These are phyloP conservation scores for Aspergillus fischeri DNA, from an alignment of 2,329 filamentous ascomycete species.

Conservation along the genomic window DNA sequence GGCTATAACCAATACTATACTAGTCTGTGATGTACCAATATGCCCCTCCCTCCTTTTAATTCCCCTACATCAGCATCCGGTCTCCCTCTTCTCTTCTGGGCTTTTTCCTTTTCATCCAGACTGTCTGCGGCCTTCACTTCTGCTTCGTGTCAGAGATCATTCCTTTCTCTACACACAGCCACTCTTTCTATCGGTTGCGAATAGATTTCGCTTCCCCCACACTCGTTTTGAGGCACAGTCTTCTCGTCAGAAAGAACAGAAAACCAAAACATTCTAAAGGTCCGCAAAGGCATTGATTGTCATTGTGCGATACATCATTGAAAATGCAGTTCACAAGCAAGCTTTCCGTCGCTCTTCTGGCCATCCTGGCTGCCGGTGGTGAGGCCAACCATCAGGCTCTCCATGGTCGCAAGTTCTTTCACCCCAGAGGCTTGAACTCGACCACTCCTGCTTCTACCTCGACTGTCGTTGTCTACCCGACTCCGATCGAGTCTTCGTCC, in stretches of 20 bases:
- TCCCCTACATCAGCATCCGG: conserved; percentile 12
- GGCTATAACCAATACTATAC: background rate
- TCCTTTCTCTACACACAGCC: conserved; percentile 9
- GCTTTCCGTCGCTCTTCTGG: conserved; percentile 32
- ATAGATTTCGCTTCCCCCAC: conserved; percentile 33
- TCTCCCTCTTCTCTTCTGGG: conserved; percentile 8
- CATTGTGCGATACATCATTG: conserved; percentile 8
- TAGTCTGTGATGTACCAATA: background rate
- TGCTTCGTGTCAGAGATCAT: conserved; percentile 15
- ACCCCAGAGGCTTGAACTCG: conserved; percentile 15
- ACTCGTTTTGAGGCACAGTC: conserved; percentile 12
- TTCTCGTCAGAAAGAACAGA: background rate
- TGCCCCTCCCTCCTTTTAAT: conserved; percentile 1
- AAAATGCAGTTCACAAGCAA: conserved; percentile 37
- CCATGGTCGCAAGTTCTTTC: conserved; percentile 22
- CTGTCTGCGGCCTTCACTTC: conserved; percentile 6
- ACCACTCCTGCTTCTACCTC: conserved; percentile 12
- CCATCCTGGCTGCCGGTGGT: conserved; percentile 31
- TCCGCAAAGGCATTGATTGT: conserved; percentile 21
- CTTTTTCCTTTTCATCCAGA: conserved; percentile 10
- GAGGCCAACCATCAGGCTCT: conserved; percentile 29
- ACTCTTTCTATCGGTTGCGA: conserved; percentile 20
- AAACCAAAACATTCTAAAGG: background rate
- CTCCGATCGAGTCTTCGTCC: conserved; percentile 8
- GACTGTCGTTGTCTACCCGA: conserved; percentile 20